Evolutionary conservation across 2,329 filamentous ascomycete genomes (phyloP), one percentile per base, ranked within the genome.

Genomic region (Ceratocystis destructans): DNA sequence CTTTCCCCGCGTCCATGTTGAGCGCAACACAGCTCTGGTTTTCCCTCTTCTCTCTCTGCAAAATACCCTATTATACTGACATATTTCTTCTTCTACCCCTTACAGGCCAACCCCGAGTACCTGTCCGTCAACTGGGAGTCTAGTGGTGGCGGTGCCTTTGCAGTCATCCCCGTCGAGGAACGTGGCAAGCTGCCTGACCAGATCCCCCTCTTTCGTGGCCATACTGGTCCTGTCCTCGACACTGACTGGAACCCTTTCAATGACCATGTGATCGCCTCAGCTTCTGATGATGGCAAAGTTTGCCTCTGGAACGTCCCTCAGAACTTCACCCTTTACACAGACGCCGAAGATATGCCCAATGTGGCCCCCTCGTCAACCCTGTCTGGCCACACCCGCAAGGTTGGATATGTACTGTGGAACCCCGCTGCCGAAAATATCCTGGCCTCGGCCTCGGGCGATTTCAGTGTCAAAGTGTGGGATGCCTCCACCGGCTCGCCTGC

Each of bases 181-280:
- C 87, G 84, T 72, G 94, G 94, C 70, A 92, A 94, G 77, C 78
- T 95, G 65, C 94, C 94, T 62, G 94, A 97, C 75, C 87, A 89
- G 73, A 88, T 99, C 71, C 94, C 94, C 69, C 82, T 99, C 73
- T 99, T 97, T 77, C 87, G 94, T 72, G 94, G 94, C 68, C 94
- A 99, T 77, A 99, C 94, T 55, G 91, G 91, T 62, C 87, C 93
- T 68, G 94, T 99, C 64, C 83, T 99, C 74, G 94, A 99, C 77
- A 97, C 93, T 71, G 94, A 99, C 80, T 99, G 93, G 93, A 93
- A 91, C 76, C 94, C 94, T 25, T 97, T 97, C 80, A 91, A 99
- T 78, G 93, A 99, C 76, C 87, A 84, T 69, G 78, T 99, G 72
- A 86, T 99, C 73, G 90, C 93, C 20, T 99, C 94, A 62, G 92